Conservation (phyloP, 768 basidiomycete species). For the Pleurotus eryngii region DNA sequence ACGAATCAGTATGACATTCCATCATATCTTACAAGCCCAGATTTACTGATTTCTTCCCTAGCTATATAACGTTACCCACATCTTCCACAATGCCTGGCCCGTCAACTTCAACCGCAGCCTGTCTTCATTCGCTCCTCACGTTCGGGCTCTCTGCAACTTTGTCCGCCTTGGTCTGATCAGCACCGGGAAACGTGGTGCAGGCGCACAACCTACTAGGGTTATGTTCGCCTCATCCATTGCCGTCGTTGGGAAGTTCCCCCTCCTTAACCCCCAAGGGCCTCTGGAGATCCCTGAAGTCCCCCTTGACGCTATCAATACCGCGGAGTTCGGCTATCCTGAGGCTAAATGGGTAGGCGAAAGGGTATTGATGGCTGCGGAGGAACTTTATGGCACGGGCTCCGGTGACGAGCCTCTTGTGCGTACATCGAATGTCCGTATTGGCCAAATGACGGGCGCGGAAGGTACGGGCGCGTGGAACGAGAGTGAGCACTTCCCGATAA, state of each 20-base stretch:
- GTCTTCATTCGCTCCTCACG: conserved; percentile 39
- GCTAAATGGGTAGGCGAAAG: conserved; percentile 38
- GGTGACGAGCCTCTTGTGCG: conserved; percentile 15
- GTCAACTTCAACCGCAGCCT: conserved; percentile 40
- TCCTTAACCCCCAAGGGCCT: conserved; percentile 22
- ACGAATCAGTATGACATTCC: conserved; percentile 19
- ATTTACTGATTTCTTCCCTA: not conserved
- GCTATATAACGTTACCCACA: conserved; percentile 25
- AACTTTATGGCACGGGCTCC: conserved; percentile 21
- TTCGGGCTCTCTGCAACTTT: conserved; percentile 32
- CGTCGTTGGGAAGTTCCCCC: conserved; percentile 28
- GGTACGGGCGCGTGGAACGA: conserved; percentile 35
- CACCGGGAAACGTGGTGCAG: conserved; percentile 13
- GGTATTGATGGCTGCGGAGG: conserved; percentile 23
- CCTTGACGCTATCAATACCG: conserved; percentile 23
- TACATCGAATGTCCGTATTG: conserved; percentile 28
- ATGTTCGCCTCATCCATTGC: conserved; percentile 36
- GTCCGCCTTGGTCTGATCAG: conserved; percentile 22
- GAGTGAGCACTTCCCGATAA: conserved; percentile 32
- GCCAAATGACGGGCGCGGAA: conserved; percentile 35
- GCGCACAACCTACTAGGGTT: conserved; percentile 22
- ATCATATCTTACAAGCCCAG: not conserved
- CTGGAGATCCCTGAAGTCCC: conserved; percentile 28
- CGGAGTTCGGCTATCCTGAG: conserved; percentile 29
- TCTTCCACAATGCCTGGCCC: conserved; percentile 39